Evolutionary conservation across 2,329 filamentous ascomycete genomes (phyloP).

Genomic region (Ophioceras dolichostomum): DNA sequence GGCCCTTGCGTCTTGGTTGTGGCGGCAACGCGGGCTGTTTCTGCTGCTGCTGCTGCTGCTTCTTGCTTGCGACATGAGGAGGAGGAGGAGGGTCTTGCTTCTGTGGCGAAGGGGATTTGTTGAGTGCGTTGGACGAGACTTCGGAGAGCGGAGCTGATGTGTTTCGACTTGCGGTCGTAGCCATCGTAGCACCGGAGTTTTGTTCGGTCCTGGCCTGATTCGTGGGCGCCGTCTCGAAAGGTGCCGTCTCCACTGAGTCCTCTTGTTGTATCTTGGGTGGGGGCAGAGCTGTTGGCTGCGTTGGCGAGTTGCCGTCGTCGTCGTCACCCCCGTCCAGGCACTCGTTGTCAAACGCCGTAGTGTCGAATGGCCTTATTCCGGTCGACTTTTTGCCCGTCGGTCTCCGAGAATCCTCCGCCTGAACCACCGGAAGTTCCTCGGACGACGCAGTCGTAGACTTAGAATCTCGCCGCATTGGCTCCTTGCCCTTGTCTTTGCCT

Average conservation of each 20-base stretch:
- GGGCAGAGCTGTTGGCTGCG: neutral
- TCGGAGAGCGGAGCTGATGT: conserved; percentile 25
- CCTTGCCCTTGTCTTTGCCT: conserved; percentile 11
- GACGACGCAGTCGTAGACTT: too few species aligned
- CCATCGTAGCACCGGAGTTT: neutral
- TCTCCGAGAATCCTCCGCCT: too few species aligned
- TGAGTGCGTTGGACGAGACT: conserved; percentile 24
- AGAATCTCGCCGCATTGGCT: conserved; percentile 6
- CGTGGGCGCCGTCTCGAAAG: conserved; percentile 25
- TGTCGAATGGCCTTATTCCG: neutral
- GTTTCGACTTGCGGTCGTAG: conserved; percentile 6
- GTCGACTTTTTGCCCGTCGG: too few species aligned
- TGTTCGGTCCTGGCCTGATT: conserved; percentile 16
- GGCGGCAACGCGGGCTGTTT: conserved; percentile 2
- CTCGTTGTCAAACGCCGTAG: neutral
- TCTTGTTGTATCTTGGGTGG: neutral
- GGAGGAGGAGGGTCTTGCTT: conserved; percentile 6
- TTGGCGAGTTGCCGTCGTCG: neutral
- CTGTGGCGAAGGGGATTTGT: conserved; percentile 24
- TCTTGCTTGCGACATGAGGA: too few species aligned
- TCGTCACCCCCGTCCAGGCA: neutral
- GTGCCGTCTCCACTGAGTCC: neutral
- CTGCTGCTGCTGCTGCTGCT: conserved; percentile 4
- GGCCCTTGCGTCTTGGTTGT: conserved; percentile 6
- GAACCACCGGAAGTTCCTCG: too few species aligned